Evolutionary conservation across 257 asterid genomes (phyloP).

Genomic region (Solanum commersonii): DNA sequence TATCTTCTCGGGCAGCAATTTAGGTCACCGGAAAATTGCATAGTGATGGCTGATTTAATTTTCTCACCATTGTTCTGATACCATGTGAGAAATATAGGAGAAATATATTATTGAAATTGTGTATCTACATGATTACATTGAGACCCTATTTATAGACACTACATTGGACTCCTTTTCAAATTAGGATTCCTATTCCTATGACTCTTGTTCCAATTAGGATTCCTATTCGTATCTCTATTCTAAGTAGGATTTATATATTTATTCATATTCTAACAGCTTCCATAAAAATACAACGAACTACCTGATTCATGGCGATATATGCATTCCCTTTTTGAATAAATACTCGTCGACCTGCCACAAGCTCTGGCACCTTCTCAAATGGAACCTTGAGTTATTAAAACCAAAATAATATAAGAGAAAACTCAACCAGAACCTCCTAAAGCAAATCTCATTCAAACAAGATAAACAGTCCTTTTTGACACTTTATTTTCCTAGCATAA

Average conservation of each 20-base stretch:
- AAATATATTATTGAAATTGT: not conserved
- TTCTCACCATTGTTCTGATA: no score
- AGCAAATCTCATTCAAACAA: not conserved
- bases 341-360: conserved; percentile 77
- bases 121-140: not conserved
- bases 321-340: conserved; percentile 77
- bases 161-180: not conserved
- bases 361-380: conserved; percentile 94
- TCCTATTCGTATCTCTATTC: not conserved
- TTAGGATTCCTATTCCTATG: not conserved
- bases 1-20: no score
- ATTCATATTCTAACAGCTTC: not conserved
- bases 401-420: not conserved
- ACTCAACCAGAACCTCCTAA: not conserved
- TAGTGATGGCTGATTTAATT: no score
- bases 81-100: not conserved
- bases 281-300: conserved; percentile 13
- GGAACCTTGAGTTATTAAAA: conserved; percentile 57
- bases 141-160: not conserved
- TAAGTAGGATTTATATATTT: not conserved
- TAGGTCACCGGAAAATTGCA: no score
- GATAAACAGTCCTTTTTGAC: not conserved
- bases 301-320: conserved; percentile 88
- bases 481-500: not conserved
- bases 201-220: not conserved